Conservation (phyloP, 345 rosid genomes). For the Salix suchowensis region DNA sequence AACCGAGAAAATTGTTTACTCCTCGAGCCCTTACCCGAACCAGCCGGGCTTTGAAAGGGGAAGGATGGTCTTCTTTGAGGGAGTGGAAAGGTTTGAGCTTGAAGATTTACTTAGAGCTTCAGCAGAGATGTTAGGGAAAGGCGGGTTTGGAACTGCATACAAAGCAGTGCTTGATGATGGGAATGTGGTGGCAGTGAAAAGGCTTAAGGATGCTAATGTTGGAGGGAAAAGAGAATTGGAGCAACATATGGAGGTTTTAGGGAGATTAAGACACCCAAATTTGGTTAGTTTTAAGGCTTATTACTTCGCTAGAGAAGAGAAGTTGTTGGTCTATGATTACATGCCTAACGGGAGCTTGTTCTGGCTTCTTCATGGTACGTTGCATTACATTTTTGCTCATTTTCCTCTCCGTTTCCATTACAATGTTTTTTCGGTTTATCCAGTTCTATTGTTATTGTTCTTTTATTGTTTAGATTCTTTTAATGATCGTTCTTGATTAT, state of each 20-base stretch:
- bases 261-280: constrained; percentile 62
- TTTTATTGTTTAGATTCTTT: background rate
- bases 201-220: constrained; percentile 67
- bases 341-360: constrained; percentile 85
- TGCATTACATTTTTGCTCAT: background rate
- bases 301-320: constrained; percentile 88
- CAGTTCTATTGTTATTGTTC: background rate
- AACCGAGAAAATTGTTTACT: constrained; percentile 82
- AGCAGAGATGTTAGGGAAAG: constrained; percentile 96
- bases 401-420: background rate
- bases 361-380: constrained; percentile 95
- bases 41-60: constrained; percentile 60
- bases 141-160: constrained; percentile 88
- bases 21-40: constrained; percentile 79
- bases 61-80: constrained; percentile 87
- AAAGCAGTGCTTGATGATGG: constrained; percentile 90
- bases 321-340: constrained; percentile 78
- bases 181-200: constrained; percentile 76
- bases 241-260: constrained; percentile 82
- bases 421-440: background rate
- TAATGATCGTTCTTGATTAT: background rate
- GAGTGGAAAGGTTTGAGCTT: constrained; percentile 66
- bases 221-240: constrained; percentile 70
- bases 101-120: constrained; percentile 89
- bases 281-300: constrained; percentile 72